These are phyloP conservation scores for Exophiala xenobiotica DNA, from an alignment of 2,329 filamentous ascomycete species.

Conservation along the genomic window DNA sequence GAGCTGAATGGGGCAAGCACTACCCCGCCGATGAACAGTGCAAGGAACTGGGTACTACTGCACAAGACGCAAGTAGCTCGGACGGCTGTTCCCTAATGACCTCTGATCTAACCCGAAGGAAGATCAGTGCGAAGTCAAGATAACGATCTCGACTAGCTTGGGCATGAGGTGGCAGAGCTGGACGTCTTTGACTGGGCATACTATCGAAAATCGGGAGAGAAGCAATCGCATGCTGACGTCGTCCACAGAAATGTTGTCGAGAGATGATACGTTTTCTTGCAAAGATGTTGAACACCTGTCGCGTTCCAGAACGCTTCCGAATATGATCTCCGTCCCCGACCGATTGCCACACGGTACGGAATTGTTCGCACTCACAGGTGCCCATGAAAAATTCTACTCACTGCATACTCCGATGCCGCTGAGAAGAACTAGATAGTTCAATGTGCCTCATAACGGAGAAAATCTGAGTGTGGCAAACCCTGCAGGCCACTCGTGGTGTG, in stretches of 20 bases:
- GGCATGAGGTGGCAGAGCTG: background rate
- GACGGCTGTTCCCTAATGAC: conserved; percentile 13
- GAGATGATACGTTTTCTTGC: background rate
- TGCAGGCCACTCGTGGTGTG: conserved; percentile 10
- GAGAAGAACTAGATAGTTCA: background rate
- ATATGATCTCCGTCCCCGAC: no score
- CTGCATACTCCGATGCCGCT: background rate
- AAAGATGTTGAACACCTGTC: background rate
- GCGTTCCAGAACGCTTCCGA: background rate
- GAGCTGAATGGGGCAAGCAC: conserved; percentile 2
- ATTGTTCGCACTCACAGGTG: no score
- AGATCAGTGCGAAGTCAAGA: conserved; percentile 11
- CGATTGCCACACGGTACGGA: no score
- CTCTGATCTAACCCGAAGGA: conserved; percentile 5
- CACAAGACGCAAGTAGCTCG: conserved; percentile 13
- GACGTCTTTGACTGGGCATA: conserved; percentile 1
- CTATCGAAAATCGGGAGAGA: background rate
- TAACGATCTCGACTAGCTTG: conserved; percentile 10
- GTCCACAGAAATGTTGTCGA: background rate
- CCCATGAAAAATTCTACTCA: background rate
- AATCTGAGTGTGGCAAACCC: background rate
- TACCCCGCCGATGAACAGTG: conserved; percentile 20
- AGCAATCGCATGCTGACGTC: conserved; percentile 19
- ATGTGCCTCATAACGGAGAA: background rate
- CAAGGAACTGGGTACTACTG: conserved; percentile 18